A percentile compares a stretch with the other conserved stretches of the same genome.
phyloP scores from a whole-genome alignment of 2,329 filamentous ascomycete species.

The Fusarium gaditjirri region DNA sequence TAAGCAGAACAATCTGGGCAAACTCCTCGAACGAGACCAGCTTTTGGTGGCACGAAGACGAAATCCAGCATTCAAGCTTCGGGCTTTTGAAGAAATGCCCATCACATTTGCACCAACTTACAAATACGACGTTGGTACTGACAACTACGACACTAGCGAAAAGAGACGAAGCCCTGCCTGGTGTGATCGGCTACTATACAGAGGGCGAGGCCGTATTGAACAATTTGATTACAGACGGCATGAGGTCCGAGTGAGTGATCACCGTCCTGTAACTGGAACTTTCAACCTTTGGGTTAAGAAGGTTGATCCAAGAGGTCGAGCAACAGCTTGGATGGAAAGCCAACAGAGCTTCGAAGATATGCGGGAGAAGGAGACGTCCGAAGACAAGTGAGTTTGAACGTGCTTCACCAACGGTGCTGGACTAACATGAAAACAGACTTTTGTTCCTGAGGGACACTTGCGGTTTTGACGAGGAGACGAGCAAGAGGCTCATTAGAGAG shows the following conservation, averaged over 20 bases:
- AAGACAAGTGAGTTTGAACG: slow-evolving; percentile 76
- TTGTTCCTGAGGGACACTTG: slow-evolving; percentile 62
- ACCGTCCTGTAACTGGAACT: slow-evolving; percentile 87
- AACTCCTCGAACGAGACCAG: slow-evolving; percentile 93
- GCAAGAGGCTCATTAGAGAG: slow-evolving; percentile 58
- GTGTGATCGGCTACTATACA: slow-evolving; percentile 94
- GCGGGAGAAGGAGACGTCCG: slow-evolving; percentile 72
- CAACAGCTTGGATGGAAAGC: slow-evolving; percentile 75
- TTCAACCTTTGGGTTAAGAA: slow-evolving; percentile 89
- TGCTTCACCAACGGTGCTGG: too few relatives aligned
- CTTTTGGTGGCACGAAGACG: slow-evolving; percentile 87
- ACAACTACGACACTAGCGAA: slow-evolving; percentile 93
- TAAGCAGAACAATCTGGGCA: slow-evolving; percentile 80
- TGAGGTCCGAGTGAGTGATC: slow-evolving; percentile 91
- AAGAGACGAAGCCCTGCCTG: slow-evolving; percentile 95
- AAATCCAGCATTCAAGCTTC: slow-evolving; percentile 88
- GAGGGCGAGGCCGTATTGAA: slow-evolving; percentile 82
- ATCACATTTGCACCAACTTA: slow-evolving; percentile 97
- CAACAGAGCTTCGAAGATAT: slow-evolving; percentile 79
- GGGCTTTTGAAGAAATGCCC: slow-evolving; percentile 88
- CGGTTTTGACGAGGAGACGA: slow-evolving; percentile 65
- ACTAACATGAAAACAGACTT: slow-evolving; percentile 53
- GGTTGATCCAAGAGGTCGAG: slow-evolving; percentile 74
- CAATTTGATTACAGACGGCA: slow-evolving; percentile 90
- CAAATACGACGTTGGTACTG: slow-evolving; percentile 97